Evolutionary conservation across 176 grass and related monocot species (phyloP).

Genomic region (Canna indica): DNA sequence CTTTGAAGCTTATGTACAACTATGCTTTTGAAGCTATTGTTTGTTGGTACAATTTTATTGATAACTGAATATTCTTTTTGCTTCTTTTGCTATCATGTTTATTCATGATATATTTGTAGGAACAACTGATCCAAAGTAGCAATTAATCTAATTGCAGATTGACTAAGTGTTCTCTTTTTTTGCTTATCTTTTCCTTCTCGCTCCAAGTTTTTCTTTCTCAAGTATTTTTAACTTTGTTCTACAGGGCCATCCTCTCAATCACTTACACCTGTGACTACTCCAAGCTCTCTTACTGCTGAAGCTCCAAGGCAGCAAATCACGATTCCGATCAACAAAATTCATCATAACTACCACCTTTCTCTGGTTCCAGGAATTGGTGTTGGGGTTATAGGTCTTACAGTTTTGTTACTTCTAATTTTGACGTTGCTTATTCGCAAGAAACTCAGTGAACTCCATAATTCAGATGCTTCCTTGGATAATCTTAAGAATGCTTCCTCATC

Average conservation of each 20-base stretch:
- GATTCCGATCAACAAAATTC: slow-evolving; percentile 31
- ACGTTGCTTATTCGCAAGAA: slow-evolving; percentile 73
- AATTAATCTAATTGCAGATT: too few species aligned
- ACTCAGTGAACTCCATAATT: slow-evolving; percentile 51
- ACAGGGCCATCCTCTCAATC: slow-evolving; percentile 49
- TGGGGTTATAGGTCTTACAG: slow-evolving; percentile 56
- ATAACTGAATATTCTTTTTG: too few species aligned
- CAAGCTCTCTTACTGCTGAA: slow-evolving; percentile 39
- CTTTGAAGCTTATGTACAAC: not conserved
- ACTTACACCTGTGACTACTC: slow-evolving; percentile 39
- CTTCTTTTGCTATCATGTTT: too few species aligned
- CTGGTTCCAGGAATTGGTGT: slow-evolving; percentile 89
- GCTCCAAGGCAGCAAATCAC: slow-evolving; percentile 34
- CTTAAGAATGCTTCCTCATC: slow-evolving; percentile 39
- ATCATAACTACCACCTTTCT: slow-evolving; percentile 43
- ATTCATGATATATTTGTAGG: too few species aligned
- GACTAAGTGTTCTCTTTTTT: too few species aligned
- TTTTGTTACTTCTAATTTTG: slow-evolving; percentile 53
- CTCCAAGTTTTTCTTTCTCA: too few species aligned
- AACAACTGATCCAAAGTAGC: too few species aligned
- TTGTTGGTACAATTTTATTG: too few species aligned
- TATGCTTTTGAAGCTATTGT: too few species aligned
- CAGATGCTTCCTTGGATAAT: slow-evolving; percentile 33
- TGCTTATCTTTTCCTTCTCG: too few species aligned
- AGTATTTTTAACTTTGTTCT: slow-evolving; percentile 5